Conservation (phyloP, 2,329 filamentous ascomycete species). For the Aspergillus neotritici region DNA sequence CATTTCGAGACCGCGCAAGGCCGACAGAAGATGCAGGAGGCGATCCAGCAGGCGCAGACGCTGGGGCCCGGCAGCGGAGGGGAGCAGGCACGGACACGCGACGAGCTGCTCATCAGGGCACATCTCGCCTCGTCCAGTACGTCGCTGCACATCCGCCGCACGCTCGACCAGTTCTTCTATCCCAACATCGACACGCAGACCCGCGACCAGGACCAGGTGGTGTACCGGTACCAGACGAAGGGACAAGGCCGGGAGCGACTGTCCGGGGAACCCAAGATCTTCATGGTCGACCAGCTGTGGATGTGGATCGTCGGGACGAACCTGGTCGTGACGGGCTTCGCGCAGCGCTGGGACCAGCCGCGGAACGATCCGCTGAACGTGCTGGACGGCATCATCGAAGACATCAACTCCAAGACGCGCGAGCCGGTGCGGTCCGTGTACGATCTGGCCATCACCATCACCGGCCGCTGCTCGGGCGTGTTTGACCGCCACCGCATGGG, state of each 20-base stretch:
- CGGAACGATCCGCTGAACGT: slow-evolving; percentile 60
- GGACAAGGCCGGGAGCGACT: slow-evolving; percentile 28
- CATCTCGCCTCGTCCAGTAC: slow-evolving; percentile 33
- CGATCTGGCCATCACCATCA: slow-evolving; percentile 58
- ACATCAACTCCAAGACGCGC: slow-evolving; percentile 59
- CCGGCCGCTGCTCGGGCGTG: slow-evolving; percentile 53
- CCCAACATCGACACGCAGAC: slow-evolving; percentile 54
- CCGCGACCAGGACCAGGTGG: slow-evolving; percentile 59
- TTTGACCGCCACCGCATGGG: slow-evolving; percentile 56
- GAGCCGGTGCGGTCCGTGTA: slow-evolving; percentile 57
- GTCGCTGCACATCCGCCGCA: slow-evolving; percentile 53
- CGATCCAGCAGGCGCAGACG: slow-evolving; percentile 40
- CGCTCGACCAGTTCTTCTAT: slow-evolving; percentile 62
- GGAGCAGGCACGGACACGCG: slow-evolving; percentile 28
- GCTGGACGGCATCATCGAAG: slow-evolving; percentile 56
- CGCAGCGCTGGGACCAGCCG: slow-evolving; percentile 46
- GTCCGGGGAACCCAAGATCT: slow-evolving; percentile 50
- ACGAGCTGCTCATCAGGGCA: slow-evolving; percentile 34
- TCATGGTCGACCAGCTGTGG: slow-evolving; percentile 67
- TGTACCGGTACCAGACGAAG: slow-evolving; percentile 54
- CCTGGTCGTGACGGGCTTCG: slow-evolving; percentile 48
- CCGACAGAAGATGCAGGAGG: slow-evolving; percentile 52
- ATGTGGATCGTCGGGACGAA: slow-evolving; percentile 57
- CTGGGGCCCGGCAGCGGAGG: slow-evolving; percentile 17
- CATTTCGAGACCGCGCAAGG: slow-evolving; percentile 58